Evolutionary conservation across 2,329 filamentous ascomycete species (phyloP).

Genomic region (Pseudocercospora cruenta): DNA sequence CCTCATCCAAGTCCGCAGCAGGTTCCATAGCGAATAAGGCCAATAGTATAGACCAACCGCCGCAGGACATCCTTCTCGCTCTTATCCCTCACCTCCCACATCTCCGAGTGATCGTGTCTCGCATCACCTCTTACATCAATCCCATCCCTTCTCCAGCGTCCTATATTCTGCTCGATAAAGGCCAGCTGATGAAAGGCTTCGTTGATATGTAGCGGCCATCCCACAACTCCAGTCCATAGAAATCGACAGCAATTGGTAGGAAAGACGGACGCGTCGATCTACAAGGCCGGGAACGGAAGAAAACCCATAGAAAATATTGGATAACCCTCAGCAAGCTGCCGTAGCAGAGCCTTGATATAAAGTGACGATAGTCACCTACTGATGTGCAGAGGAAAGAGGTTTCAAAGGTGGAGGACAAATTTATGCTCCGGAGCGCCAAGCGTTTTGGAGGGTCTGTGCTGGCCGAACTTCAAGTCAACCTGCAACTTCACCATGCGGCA

Average conservation of each 20-base stretch:
- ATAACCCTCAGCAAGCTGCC: constrained; percentile 48
- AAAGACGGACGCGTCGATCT: constrained; percentile 47
- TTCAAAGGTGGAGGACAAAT: constrained; percentile 2
- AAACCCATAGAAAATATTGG: constrained; percentile 39
- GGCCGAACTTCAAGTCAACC: too few species aligned
- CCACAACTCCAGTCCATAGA: constrained; percentile 49
- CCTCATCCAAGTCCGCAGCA: too few species aligned
- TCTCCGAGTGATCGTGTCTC: too few species aligned
- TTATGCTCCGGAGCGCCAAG: too few species aligned
- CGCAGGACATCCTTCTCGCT: too few species aligned
- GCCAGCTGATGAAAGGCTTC: not conserved
- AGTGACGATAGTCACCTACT: constrained; percentile 38
- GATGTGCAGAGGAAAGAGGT: constrained; percentile 15
- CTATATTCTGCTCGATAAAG: not conserved
- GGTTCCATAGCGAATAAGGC: too few species aligned
- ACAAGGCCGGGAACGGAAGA: constrained; percentile 51
- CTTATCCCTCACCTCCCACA: too few species aligned
- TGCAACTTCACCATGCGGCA: too few species aligned
- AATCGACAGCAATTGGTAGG: constrained; percentile 44
- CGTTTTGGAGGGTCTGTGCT: too few species aligned
- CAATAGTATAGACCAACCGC: too few species aligned
- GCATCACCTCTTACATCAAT: too few species aligned
- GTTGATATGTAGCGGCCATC: constrained; percentile 42
- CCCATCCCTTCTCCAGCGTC: not conserved
- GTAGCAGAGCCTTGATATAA: constrained; percentile 42